Evolutionary conservation across 306 rosid genomes (phyloP).

Genomic region (Spatholobus suberectus): DNA sequence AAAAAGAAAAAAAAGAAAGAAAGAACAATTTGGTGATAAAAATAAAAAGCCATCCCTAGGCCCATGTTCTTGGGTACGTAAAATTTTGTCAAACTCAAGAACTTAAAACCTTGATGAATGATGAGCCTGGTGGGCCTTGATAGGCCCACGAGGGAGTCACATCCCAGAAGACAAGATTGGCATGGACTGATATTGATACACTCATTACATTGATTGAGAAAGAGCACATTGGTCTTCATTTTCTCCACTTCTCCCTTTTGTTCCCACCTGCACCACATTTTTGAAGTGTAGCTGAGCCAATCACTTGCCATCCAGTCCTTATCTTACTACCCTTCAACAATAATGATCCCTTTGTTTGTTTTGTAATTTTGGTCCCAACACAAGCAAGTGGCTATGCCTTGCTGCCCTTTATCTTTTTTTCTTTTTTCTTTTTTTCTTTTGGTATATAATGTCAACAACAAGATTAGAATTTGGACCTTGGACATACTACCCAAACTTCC

Average conservation of each 20-base stretch:
- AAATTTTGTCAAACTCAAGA: not conserved
- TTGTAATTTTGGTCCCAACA: conserved; percentile 19
- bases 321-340: not conserved
- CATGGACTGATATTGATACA: not conserved
- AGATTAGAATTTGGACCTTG: no score
- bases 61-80: not conserved
- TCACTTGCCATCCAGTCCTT: not conserved
- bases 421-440: no score
- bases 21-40: no score
- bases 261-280: not conserved
- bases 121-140: not conserved
- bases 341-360: not conserved
- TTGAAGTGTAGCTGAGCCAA: not conserved
- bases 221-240: not conserved
- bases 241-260: conserved; percentile 12
- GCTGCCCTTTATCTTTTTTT: not conserved
- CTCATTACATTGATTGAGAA: not conserved
- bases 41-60: not conserved
- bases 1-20: no score
- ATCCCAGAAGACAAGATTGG: not conserved
- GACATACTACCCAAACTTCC: no score
- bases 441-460: no score
- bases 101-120: not conserved
- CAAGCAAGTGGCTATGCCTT: conserved; percentile 2
- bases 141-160: not conserved